Percentiles rank a stretch among this genome's conserved stretches.
These are phyloP conservation scores for Lachancea sp. DNA, from an alignment of 805 yeast species.

Conservation along the genomic window DNA sequence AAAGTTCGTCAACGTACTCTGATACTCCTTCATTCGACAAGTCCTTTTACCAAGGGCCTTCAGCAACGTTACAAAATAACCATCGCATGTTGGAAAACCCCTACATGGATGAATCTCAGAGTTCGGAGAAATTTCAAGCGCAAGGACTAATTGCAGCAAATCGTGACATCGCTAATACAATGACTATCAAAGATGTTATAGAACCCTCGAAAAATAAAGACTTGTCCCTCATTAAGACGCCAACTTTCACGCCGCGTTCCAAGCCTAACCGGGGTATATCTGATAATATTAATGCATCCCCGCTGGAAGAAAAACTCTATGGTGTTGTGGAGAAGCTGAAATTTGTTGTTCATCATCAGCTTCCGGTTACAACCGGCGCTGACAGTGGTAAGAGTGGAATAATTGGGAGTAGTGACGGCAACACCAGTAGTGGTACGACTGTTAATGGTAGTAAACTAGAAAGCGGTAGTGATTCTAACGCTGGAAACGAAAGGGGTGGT, in stretches of 20 bases:
- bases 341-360: slow-evolving; percentile 2
- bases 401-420: background rate
- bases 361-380: background rate
- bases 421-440: background rate
- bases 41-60: slow-evolving; percentile 1
- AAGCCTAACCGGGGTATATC: background rate
- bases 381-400: background rate
- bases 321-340: slow-evolving; percentile 3
- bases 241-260: background rate
- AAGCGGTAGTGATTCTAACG: background rate
- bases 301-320: slow-evolving; percentile 2
- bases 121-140: background rate
- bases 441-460: background rate
- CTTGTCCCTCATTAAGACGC: background rate
- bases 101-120: background rate
- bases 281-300: background rate
- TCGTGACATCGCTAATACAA: background rate
- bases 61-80: background rate
- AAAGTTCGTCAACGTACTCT: slow-evolving; percentile 5
- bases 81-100: background rate
- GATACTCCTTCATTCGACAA: slow-evolving; percentile 1
- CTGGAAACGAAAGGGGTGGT: background rate
- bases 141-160: too few relatives aligned
- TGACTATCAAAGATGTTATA: background rate
- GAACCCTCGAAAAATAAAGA: background rate